These are phyloP conservation scores for Colletotrichum sp. DNA, from an alignment of 2,329 filamentous ascomycete genomes.

Conservation along the genomic window DNA sequence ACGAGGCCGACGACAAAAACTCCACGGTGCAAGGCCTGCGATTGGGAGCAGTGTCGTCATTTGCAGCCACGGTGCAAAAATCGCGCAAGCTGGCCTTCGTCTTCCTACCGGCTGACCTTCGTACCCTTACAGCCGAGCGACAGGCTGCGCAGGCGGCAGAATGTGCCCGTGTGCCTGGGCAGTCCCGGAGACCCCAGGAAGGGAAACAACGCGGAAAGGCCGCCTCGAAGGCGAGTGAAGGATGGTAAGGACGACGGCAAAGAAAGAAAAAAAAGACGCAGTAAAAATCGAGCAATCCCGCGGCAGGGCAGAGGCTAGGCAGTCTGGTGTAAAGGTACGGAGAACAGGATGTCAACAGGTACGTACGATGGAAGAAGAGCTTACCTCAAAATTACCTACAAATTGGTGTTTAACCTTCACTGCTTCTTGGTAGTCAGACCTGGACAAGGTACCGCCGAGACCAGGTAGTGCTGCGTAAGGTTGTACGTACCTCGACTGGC, in stretches of 20 bases:
- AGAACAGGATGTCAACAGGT: not conserved
- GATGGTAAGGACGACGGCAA: not conserved
- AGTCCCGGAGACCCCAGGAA: constrained; percentile 6
- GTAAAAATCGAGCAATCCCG: not conserved
- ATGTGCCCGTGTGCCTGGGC: not conserved
- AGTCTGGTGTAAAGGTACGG: not conserved
- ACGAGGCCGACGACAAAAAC: not conserved
- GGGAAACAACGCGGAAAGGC: constrained; percentile 10
- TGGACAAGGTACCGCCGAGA: constrained; percentile 7
- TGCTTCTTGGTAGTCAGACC: not conserved
- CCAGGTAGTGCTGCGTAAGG: constrained; percentile 5
- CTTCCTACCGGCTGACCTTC: not conserved
- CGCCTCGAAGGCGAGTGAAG: not conserved
- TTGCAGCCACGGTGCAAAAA: constrained; percentile 13
- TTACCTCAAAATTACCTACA: constrained; percentile 21
- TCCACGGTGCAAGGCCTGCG: not conserved
- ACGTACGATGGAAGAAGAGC: constrained; percentile 5
- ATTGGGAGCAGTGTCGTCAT: constrained; percentile 13
- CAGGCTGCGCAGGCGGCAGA: not conserved
- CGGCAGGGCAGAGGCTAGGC: not conserved
- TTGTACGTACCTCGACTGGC: not conserved
- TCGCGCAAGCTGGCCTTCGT: constrained; percentile 10
- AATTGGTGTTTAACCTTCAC: constrained; percentile 1
- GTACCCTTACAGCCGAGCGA: not conserved
- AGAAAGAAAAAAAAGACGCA: not conserved